These are phyloP conservation scores for Cladophialophora yegresii DNA, from an alignment of 2,329 filamentous ascomycete species.

Conservation along the genomic window DNA sequence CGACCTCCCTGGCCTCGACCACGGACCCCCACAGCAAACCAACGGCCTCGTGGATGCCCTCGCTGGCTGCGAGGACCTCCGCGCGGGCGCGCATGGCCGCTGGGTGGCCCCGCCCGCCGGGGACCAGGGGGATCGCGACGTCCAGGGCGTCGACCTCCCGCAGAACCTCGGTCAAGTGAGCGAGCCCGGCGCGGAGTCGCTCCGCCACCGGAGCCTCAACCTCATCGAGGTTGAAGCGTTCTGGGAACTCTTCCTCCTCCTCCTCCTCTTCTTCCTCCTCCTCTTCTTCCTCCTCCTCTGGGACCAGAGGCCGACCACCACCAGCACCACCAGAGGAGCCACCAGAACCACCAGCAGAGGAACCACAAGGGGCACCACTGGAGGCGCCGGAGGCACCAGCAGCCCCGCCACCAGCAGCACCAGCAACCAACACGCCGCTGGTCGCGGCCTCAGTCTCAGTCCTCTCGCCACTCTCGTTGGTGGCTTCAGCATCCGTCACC, in stretches of 20 bases:
- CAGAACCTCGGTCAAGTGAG: constrained; percentile 13
- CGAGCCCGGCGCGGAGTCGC: constrained; percentile 15
- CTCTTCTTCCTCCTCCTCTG: constrained; percentile 3
- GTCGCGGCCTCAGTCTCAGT: neutral
- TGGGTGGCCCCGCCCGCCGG: constrained; percentile 5
- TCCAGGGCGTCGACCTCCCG: constrained; percentile 18
- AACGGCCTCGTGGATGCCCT: constrained; percentile 15
- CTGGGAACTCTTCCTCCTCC: constrained; percentile 4
- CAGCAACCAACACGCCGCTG: neutral
- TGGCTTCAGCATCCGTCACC: neutral
- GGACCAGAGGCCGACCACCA: constrained; percentile 5
- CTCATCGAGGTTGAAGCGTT: constrained; percentile 10
- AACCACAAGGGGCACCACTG: neutral
- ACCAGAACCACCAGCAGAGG: neutral
- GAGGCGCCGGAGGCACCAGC: neutral
- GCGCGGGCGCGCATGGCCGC: constrained; percentile 23
- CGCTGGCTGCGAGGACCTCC: constrained; percentile 10
- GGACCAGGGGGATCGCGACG: constrained; percentile 6
- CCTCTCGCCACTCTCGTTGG: neutral
- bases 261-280: constrained; percentile 11
- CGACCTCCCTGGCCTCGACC: constrained; percentile 8
- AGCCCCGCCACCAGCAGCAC: neutral
- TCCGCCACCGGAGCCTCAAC: constrained; percentile 9
- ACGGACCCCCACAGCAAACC: constrained; percentile 7
- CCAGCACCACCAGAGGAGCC: neutral